A percentile compares a stretch with the other conserved stretches of the same genome.
Evolutionary conservation across 2,329 filamentous ascomycete genomes (phyloP).

Genomic region (Aspergillus vadensis): DNA sequence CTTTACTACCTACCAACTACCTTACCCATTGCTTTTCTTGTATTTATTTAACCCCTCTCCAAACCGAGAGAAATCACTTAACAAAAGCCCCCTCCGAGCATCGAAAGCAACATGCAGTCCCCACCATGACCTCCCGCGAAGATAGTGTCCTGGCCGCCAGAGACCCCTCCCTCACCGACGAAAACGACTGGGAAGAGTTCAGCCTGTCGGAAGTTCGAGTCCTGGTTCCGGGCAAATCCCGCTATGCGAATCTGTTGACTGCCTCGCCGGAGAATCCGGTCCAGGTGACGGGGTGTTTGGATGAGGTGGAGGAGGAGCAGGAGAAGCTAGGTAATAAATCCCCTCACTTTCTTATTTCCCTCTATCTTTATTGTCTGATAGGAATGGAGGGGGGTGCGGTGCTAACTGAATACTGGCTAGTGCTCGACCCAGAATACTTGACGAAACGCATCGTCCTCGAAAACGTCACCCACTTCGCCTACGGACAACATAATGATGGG

Average conservation of each 20-base stretch:
- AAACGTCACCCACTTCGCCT: slow-evolving; percentile 52
- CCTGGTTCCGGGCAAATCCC: slow-evolving; percentile 50
- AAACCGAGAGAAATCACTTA: too few relatives aligned
- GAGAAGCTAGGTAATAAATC: slow-evolving; percentile 45
- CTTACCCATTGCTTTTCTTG: too few relatives aligned
- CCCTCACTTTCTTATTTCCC: background rate
- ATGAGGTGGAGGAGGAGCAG: slow-evolving; percentile 48
- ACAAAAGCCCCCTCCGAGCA: background rate
- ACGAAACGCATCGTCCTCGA: slow-evolving; percentile 50
- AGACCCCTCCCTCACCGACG: slow-evolving; percentile 48
- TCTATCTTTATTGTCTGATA: too few relatives aligned
- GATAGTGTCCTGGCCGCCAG: slow-evolving; percentile 49
- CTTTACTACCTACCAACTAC: too few relatives aligned
- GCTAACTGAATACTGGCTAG: slow-evolving; percentile 21
- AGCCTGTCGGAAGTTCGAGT: slow-evolving; percentile 58
- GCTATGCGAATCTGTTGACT: slow-evolving; percentile 56
- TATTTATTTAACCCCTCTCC: too few relatives aligned
- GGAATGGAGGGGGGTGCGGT: background rate
- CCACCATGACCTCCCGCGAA: slow-evolving; percentile 47
- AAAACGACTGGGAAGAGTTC: slow-evolving; percentile 64
- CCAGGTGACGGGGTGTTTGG: slow-evolving; percentile 56
- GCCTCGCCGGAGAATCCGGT: slow-evolving; percentile 59
- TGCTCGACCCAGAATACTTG: slow-evolving; percentile 42
- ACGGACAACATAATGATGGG: slow-evolving; percentile 57
- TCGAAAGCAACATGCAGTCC: slow-evolving; percentile 33